Evolutionary conservation across 2,329 filamentous ascomycete species (phyloP).

Genomic region (Penicillium olsonii): DNA sequence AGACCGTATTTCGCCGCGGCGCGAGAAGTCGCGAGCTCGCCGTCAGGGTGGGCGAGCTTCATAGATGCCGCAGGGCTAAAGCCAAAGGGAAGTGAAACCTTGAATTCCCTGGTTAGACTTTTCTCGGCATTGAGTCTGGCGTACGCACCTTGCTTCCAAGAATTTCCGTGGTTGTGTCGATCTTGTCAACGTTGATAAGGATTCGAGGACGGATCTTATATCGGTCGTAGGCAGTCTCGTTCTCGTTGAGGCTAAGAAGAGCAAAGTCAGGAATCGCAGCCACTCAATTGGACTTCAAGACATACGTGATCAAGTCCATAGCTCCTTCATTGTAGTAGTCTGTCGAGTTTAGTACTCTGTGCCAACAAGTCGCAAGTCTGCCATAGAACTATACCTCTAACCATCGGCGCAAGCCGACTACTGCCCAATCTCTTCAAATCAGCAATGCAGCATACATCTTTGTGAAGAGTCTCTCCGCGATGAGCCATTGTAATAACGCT

Average conservation of each 20-base stretch:
- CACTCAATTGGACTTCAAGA: not conserved
- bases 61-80: slow-evolving; percentile 58
- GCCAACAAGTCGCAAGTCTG: not conserved
- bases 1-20: slow-evolving; percentile 48
- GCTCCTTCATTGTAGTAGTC: slow-evolving; percentile 62
- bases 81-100: slow-evolving; percentile 53
- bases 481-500: slow-evolving; percentile 30
- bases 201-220: slow-evolving; percentile 53
- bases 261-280: not conserved
- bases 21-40: slow-evolving; percentile 52
- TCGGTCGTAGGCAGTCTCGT: slow-evolving; percentile 54
- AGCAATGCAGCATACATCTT: slow-evolving; percentile 33
- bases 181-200: slow-evolving; percentile 47
- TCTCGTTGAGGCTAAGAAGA: slow-evolving; percentile 49
- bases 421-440: slow-evolving; percentile 46
- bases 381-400: slow-evolving; percentile 30
- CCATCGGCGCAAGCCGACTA: slow-evolving; percentile 43
- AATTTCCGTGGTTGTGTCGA: slow-evolving; percentile 48
- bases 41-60: slow-evolving; percentile 54
- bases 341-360: slow-evolving; percentile 17
- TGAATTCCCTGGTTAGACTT: not conserved
- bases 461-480: slow-evolving; percentile 31
- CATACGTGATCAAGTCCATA: slow-evolving; percentile 55
- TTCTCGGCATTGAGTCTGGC: not conserved
- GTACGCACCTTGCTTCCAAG: slow-evolving; percentile 41